Conservation (phyloP, 2,329 filamentous ascomycete species). For the Remersonia thermophila region DNA sequence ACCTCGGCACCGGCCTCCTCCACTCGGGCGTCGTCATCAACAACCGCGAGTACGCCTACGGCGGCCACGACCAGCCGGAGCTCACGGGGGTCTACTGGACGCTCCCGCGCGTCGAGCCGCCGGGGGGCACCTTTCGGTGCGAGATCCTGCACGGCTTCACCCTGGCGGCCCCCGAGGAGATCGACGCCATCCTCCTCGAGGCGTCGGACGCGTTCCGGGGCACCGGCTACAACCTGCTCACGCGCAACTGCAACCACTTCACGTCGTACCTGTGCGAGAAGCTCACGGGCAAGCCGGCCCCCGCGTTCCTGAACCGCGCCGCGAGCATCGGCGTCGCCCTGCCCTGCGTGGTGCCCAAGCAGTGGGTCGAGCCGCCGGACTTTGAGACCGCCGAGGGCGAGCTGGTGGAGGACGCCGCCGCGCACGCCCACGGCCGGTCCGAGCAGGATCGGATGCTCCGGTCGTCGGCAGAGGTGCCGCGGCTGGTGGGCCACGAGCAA, state of each 20-base stretch:
- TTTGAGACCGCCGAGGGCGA: conserved; percentile 41
- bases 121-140: conserved; percentile 63
- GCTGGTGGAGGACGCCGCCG: conserved; percentile 14
- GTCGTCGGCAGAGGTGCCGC: conserved; percentile 16
- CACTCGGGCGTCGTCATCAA: conserved; percentile 77
- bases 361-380: conserved; percentile 72
- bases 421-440: neutral
- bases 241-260: conserved; percentile 82
- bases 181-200: conserved; percentile 55
- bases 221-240: conserved; percentile 67
- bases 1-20: conserved; percentile 61
- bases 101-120: conserved; percentile 56
- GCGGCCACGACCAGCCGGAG: conserved; percentile 59
- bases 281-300: conserved; percentile 58
- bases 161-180: conserved; percentile 53
- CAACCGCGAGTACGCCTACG: conserved; percentile 72
- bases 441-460: conserved; percentile 20
- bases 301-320: conserved; percentile 68
- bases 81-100: conserved; percentile 78
- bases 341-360: conserved; percentile 69
- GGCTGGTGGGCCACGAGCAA: conserved; percentile 11
- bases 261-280: conserved; percentile 63
- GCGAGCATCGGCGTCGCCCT: conserved; percentile 72
- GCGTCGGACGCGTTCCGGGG: conserved; percentile 64
- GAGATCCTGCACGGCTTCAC: conserved; percentile 72